Percentiles rank a stretch among this genome's conserved stretches.
phyloP scores from a whole-genome alignment of 2,329 filamentous ascomycete species.

The Hymenoscyphus scutula region DNA sequence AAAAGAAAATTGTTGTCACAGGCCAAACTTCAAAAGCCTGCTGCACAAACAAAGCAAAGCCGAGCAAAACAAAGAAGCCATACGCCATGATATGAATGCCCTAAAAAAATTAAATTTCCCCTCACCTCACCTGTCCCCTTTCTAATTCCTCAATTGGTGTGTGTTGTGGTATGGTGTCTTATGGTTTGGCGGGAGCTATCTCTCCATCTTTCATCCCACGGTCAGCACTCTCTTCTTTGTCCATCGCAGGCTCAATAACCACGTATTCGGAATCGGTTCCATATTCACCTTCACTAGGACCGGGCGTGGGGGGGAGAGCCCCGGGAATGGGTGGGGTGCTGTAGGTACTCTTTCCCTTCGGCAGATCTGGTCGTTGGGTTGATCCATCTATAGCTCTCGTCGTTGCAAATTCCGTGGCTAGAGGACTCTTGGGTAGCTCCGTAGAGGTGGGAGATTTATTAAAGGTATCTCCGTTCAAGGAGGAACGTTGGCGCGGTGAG shows the following conservation, averaged over 20 bases:
- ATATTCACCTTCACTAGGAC: conserved; percentile 38
- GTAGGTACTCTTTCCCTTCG: conserved; percentile 12
- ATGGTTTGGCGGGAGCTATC: conserved; percentile 17
- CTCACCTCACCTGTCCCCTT: not conserved
- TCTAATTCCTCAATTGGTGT: not conserved
- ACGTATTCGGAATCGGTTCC: conserved; percentile 32
- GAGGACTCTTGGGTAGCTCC: conserved; percentile 23
- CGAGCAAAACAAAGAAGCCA: not conserved
- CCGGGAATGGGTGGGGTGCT: conserved; percentile 28
- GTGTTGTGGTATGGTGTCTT: conserved; percentile 2
- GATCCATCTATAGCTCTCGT: not conserved
- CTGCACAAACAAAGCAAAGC: conserved; percentile 1
- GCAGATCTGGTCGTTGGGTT: conserved; percentile 12
- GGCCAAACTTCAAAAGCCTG: not conserved
- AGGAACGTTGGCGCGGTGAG: conserved; percentile 18
- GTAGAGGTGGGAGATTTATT: conserved; percentile 11
- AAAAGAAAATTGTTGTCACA: not conserved
- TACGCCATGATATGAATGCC: conserved; percentile 7
- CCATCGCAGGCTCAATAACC: conserved; percentile 20
- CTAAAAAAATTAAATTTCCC: not conserved
- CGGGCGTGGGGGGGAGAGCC: conserved; percentile 35
- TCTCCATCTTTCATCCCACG: conserved; percentile 29
- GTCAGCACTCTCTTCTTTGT: conserved; percentile 27
- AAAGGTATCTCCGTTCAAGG: conserved; percentile 25
- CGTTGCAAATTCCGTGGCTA: conserved; percentile 20